Percentiles rank a stretch among this genome's conserved stretches.
Evolutionary conservation across 2,329 filamentous ascomycete species (phyloP).

Genomic region (Trichoderma brevicompactum): DNA sequence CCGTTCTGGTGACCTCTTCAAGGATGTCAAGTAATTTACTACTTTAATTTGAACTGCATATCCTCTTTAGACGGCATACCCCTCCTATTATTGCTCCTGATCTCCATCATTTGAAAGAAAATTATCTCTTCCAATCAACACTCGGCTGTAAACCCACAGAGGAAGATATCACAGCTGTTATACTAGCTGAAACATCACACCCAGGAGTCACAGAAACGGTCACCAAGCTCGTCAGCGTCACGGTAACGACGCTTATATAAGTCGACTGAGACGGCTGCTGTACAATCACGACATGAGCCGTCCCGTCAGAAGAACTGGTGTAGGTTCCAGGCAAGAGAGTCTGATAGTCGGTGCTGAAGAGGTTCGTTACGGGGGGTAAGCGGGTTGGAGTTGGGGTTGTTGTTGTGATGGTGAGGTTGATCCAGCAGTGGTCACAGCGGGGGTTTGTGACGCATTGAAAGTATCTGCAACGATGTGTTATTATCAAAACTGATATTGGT

Average conservation of each 20-base stretch:
- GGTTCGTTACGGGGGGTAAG: neutral
- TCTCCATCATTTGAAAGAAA: too few species aligned
- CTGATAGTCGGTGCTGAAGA: conserved; percentile 18
- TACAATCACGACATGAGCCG: conserved; percentile 14
- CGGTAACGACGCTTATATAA: neutral
- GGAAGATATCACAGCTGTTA: neutral
- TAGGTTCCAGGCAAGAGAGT: conserved; percentile 16
- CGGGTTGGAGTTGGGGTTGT: conserved; percentile 7
- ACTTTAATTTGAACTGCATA: too few species aligned
- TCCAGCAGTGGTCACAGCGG: conserved; percentile 36
- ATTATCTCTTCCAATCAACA: neutral
- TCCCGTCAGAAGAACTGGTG: conserved; percentile 9
- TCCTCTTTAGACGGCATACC: too few species aligned
- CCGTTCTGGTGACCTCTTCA: too few species aligned
- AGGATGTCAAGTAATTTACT: too few species aligned
- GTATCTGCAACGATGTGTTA: conserved; percentile 29
- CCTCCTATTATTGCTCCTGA: neutral
- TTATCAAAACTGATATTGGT: neutral
- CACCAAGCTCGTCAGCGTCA: conserved; percentile 5
- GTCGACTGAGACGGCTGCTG: conserved; percentile 2
- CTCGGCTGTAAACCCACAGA: neutral
- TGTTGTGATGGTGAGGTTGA: conserved; percentile 24
- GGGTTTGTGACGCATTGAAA: conserved; percentile 39
- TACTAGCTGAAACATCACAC: neutral
- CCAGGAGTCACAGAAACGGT: neutral